Conservation (phyloP, 2,329 filamentous ascomycete genomes). For the Biscogniauxia mediterranea region DNA sequence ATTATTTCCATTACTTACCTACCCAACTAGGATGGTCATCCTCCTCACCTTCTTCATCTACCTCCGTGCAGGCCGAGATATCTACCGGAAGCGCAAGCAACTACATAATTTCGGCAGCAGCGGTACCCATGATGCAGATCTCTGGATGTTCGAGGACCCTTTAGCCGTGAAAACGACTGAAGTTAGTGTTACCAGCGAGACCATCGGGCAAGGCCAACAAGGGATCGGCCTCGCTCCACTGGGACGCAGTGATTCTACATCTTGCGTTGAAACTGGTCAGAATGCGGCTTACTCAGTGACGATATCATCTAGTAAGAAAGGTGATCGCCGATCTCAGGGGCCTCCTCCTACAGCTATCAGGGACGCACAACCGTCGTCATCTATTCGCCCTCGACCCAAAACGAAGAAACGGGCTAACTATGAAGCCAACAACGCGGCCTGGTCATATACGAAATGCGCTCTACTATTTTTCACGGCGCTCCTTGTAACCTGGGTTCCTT, state of each 20-base stretch:
- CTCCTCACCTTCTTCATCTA: slow-evolving; percentile 64
- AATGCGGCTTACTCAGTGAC: slow-evolving; percentile 47
- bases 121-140: slow-evolving; percentile 44
- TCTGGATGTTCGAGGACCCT: slow-evolving; percentile 41
- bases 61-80: slow-evolving; percentile 62
- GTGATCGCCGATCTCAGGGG: slow-evolving; percentile 25
- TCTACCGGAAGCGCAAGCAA: slow-evolving; percentile 65
- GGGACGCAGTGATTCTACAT: slow-evolving; percentile 24
- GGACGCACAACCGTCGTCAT: not conserved
- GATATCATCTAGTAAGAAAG: slow-evolving; percentile 42
- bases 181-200: slow-evolving; percentile 60
- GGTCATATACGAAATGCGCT: slow-evolving; percentile 69
- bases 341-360: not conserved
- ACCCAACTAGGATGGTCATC: slow-evolving; percentile 55
- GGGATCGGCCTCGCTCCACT: slow-evolving; percentile 36
- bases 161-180: slow-evolving; percentile 59
- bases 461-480: slow-evolving; percentile 71
- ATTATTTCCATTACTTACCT: not conserved
- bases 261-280: slow-evolving; percentile 6
- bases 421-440: slow-evolving; percentile 62
- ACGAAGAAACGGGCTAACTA: slow-evolving; percentile 35
- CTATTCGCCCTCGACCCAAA: slow-evolving; percentile 13
- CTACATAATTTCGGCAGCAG: slow-evolving; percentile 52
- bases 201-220: slow-evolving; percentile 29
- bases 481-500: slow-evolving; percentile 74